Evolutionary conservation across 1,139 yeast genomes (phyloP).

Genomic region (Entelexis sorbosivorans): DNA sequence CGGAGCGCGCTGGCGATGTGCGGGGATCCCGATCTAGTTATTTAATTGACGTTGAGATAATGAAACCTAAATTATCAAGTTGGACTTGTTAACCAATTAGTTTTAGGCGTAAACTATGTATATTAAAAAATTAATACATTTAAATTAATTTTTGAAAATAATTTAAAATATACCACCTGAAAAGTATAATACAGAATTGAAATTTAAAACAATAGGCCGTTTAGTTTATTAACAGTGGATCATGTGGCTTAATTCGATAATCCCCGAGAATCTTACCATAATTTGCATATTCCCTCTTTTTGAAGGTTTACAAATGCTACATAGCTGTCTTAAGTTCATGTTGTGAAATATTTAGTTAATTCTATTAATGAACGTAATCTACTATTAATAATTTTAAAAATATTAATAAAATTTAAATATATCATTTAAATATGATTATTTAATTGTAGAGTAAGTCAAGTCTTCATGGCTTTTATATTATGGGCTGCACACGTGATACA

Average conservation of each 20-base stretch:
- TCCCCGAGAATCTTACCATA: slow-evolving; percentile 2
- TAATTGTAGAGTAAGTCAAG: background rate
- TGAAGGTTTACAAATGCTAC: background rate
- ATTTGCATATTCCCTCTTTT: background rate
- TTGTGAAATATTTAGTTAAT: background rate
- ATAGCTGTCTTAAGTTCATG: slow-evolving; percentile 1
- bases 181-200: slow-evolving; percentile 1
- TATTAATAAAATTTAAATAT: background rate
- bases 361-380: background rate
- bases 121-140: background rate
- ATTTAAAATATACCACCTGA: slow-evolving; percentile 2
- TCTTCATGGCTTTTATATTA: slow-evolving; percentile 2
- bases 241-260: slow-evolving; percentile 2
- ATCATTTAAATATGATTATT: background rate
- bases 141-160: background rate
- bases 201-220: slow-evolving; percentile 2
- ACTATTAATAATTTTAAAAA: background rate
- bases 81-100: slow-evolving; percentile 1
- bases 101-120: slow-evolving; percentile 1
- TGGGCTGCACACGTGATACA: slow-evolving; percentile 2
- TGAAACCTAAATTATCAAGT: slow-evolving; percentile 1
- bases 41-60: slow-evolving; percentile 2
- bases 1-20: background rate
- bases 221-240: background rate
- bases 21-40: too few species aligned